Evolutionary conservation across 1,284 basidiomycete species (phyloP), one percentile per base, ranked within the genome.

Genomic region (Cutaneotrichosporon cutaneum): DNA sequence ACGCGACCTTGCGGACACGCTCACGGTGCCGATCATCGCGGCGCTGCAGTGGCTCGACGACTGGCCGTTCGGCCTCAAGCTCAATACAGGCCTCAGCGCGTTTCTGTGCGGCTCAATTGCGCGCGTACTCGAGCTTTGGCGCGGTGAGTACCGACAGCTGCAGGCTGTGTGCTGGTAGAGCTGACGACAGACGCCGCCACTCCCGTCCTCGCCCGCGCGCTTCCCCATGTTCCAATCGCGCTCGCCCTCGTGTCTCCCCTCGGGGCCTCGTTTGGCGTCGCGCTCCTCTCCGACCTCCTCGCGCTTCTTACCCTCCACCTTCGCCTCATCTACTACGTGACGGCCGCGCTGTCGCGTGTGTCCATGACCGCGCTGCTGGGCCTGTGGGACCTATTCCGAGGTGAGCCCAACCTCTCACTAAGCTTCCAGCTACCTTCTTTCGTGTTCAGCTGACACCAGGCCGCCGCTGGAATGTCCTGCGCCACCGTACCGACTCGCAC

Each of bases 41-140:
- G 62, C 62, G 4, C 62, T 78, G 27, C 51, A 55, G 48, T 98
- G 94, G 94, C 83, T 99, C 4, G 90, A 95, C 74, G 87, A 89
- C 61, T 99, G 96, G 94, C 95, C 95, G 0, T 92, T 89, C 0
- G 95, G 96, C 1, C 80, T 99, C 48, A 99, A 99, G 79, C 87
- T 99, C 62, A 99, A 99, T 74, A 92, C 92, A 0, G 92, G 97
- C 68, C 84, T 98, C 18, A 90, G 92, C 68, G 81, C 83, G 21
- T 90, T 95, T 72, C 90, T 93, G 70, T 87, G 88, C 35, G 84
- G 87, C 61, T 82, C 85, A 0, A 88, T 94, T 60, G 82, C 86
- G 1, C 83, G 84, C 26, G 66, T 88, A 5, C 84, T 90, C 7
- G 81, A 81, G 3, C 71, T 83, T 7, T 94, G 90, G 90, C 84